Percentiles rank a stretch among this genome's conserved stretches.
These are phyloP conservation scores for Neoboletus brunneissimus DNA, from an alignment of 768 basidiomycete genomes.

Conservation along the genomic window DNA sequence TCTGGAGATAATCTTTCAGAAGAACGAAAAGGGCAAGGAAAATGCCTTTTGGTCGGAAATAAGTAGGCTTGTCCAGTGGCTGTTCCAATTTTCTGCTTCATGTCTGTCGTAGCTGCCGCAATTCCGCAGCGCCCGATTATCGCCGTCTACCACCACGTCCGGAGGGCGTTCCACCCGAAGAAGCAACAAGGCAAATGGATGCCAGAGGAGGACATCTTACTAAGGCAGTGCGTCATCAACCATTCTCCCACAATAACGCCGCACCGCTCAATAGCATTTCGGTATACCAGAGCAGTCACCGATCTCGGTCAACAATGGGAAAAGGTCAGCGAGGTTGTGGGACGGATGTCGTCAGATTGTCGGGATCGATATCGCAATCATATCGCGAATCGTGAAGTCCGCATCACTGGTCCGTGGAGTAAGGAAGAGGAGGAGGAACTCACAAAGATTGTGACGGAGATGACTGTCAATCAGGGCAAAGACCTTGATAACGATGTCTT, in stretches of 20 bases:
- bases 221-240: slow-evolving; percentile 52
- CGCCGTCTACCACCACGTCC: slow-evolving; percentile 81
- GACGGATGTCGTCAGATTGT: slow-evolving; percentile 76
- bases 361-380: slow-evolving; percentile 86
- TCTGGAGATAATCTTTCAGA: slow-evolving; percentile 64
- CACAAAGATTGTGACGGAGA: slow-evolving; percentile 68
- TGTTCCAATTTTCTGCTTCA: slow-evolving; percentile 3
- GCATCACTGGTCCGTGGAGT: slow-evolving; percentile 71
- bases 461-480: slow-evolving; percentile 71
- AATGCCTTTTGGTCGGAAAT: slow-evolving; percentile 78
- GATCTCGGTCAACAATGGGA: slow-evolving; percentile 80
- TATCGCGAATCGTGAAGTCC: slow-evolving; percentile 61
- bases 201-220: slow-evolving; percentile 57
- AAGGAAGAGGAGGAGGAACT: slow-evolving; percentile 75
- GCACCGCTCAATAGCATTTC: slow-evolving; percentile 2
- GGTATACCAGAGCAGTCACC: slow-evolving; percentile 54
- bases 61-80: slow-evolving; percentile 44
- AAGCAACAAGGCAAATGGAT: slow-evolving; percentile 71
- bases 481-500: slow-evolving; percentile 77
- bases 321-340: slow-evolving; percentile 66
- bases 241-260: neutral
- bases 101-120: slow-evolving; percentile 50
- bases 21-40: slow-evolving; percentile 57
- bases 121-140: slow-evolving; percentile 76
- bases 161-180: slow-evolving; percentile 65